phyloP scores from a whole-genome alignment of 768 basidiomycete species.

The Termitomyces sp. region DNA sequence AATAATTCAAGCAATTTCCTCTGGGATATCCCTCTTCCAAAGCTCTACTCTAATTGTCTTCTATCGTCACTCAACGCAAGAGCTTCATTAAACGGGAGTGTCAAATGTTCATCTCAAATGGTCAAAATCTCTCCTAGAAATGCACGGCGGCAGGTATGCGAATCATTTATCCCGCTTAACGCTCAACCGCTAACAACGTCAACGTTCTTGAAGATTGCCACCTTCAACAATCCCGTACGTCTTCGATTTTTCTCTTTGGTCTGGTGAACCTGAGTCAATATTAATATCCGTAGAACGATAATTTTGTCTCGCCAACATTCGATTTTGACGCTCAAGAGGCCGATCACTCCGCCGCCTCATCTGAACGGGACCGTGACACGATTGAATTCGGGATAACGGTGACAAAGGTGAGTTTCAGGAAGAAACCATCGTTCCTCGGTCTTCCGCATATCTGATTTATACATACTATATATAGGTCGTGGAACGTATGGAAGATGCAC shows the following conservation, averaged over 20 bases:
- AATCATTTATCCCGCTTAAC: not conserved
- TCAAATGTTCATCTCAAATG: conserved; percentile 1
- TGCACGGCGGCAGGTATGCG: not conserved
- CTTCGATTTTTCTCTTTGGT: not conserved
- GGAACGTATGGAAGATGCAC: conserved; percentile 8
- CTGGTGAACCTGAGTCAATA: too few species aligned
- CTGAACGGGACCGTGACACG: conserved; percentile 4
- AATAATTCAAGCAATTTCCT: conserved; percentile 37
- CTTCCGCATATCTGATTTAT: too few species aligned
- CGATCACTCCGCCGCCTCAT: conserved; percentile 2
- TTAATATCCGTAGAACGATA: not conserved
- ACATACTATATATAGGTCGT: conserved; percentile 1
- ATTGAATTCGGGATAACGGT: conserved; percentile 13
- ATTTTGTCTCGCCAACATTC: conserved; percentile 1
- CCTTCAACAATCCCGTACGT: conserved; percentile 1
- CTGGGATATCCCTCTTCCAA: conserved; percentile 45
- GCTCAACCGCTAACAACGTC: not conserved
- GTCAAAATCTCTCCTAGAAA: not conserved
- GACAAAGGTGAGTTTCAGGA: conserved; percentile 8
- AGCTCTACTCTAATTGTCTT: conserved; percentile 47
- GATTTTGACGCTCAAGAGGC: conserved; percentile 6
- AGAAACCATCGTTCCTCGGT: not conserved
- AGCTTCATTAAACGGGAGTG: conserved; percentile 25
- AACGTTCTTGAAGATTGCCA: not conserved
- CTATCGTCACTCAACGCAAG: conserved; percentile 48